Evolutionary conservation across 257 asterid genomes (phyloP), one percentile per base, ranked within the genome.

Genomic region (Nicotiana benthamiana): DNA sequence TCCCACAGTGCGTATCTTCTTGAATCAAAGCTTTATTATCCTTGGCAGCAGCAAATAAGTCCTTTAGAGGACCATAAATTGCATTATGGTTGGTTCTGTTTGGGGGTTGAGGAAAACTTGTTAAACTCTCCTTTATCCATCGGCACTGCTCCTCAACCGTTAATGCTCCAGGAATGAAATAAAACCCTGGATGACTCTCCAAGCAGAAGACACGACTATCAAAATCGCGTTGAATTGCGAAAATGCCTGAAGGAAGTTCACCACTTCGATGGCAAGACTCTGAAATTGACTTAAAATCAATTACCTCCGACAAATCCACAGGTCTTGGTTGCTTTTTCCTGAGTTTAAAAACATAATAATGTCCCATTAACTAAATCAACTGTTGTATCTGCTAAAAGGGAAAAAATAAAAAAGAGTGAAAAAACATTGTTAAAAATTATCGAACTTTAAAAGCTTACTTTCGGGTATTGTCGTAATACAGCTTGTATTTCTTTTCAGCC

Each of bases 21-120:
- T 81, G 82, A 34, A 88, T 85, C 60, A 95, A 86, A 70, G 84
- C 84, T 82, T 87, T 92, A 72, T 88, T 89, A 80, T 89, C 88
- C 80, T 87, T 89, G 80, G 98, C 92, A 43, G 97, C 91, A 81
- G 80, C 75, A 84, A 95, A 92, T 80, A 95, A 89, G 86, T 93
- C 90, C 80, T 83, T 61, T 77, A 93, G 82, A 32, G 97, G 90
- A 40, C 98, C 99, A 81, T 95, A 95, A 56, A 90, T 82, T 52
- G 93, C 97, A 89, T 90, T 90, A 87, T 95, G 99, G 84, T 95
- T 93, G 18, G 99, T 95, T 59, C 99, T 88, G 84, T 93, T 89
- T 1, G 97, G 98, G 9, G 97, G 97, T 80, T 92, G 98, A 78
- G 98, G 97, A 75, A 95, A 95, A 84, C 85, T 92, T 22, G 86